Percentiles rank a stretch among this genome's conserved stretches.
These are phyloP conservation scores for Magnaporthiopsis poae DNA, from an alignment of 2,329 filamentous ascomycete species.

Conservation along the genomic window DNA sequence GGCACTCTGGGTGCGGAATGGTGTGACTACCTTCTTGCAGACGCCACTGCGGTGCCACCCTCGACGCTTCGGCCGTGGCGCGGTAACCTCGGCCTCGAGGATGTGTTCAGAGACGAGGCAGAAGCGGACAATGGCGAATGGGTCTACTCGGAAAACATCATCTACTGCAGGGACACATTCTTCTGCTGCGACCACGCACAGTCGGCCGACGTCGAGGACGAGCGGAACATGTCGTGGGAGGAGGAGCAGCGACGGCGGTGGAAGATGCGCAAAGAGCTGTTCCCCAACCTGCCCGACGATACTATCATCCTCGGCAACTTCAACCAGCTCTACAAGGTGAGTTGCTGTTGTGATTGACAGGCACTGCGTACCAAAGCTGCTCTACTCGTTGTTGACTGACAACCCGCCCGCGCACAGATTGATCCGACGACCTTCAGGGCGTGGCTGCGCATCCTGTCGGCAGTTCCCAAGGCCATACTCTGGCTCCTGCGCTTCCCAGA, in stretches of 20 bases:
- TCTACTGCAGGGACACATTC: constrained; percentile 89
- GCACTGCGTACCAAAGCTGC: neutral
- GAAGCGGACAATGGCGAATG: constrained; percentile 65
- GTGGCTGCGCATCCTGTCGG: constrained; percentile 83
- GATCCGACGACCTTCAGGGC: constrained; percentile 92
- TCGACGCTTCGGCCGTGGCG: constrained; percentile 73
- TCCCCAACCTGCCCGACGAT: constrained; percentile 72
- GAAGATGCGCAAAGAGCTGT: constrained; percentile 87
- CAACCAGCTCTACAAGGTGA: constrained; percentile 95
- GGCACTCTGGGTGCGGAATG: constrained; percentile 92
- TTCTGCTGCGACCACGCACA: constrained; percentile 97
- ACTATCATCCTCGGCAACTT: constrained; percentile 92
- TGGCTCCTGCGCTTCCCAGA: constrained; percentile 98
- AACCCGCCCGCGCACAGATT: constrained; percentile 48
- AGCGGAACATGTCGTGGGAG: constrained; percentile 64
- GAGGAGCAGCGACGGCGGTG: constrained; percentile 74
- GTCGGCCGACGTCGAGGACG: constrained; percentile 61
- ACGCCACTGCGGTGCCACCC: constrained; percentile 73
- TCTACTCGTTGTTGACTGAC: neutral
- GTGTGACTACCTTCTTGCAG: constrained; percentile 94
- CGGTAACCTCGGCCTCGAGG: constrained; percentile 63
- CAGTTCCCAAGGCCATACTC: constrained; percentile 75
- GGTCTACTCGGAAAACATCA: constrained; percentile 95
- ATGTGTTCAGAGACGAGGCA: constrained; percentile 56
- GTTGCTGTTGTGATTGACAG: constrained; percentile 13